phyloP scores from a whole-genome alignment of 2,329 filamentous ascomycete species.

The Fusarium brachygibbosum region DNA sequence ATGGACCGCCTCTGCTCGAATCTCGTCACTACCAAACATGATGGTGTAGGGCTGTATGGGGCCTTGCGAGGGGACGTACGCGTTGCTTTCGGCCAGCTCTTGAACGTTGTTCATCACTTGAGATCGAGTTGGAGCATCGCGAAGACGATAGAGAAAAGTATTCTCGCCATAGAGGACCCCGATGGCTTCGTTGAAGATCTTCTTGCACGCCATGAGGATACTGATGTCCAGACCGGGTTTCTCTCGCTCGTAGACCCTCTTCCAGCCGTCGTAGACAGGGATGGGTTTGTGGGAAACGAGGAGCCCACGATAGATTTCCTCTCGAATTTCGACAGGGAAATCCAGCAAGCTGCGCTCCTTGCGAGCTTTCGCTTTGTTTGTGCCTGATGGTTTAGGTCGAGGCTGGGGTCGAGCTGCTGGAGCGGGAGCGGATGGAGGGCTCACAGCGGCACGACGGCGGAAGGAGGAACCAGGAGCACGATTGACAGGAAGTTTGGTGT shows the following conservation, averaged over 20 bases:
- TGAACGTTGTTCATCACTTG: constrained; percentile 35
- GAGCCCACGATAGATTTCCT: constrained; percentile 51
- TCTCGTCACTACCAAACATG: neutral
- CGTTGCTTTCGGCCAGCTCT: constrained; percentile 33
- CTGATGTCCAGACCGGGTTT: constrained; percentile 51
- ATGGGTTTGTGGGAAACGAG: constrained; percentile 53
- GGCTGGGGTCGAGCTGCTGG: neutral
- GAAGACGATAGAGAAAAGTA: constrained; percentile 61
- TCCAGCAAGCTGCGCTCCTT: constrained; percentile 24
- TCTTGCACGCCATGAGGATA: constrained; percentile 56
- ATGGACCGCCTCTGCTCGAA: constrained; percentile 16
- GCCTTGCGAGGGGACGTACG: constrained; percentile 14
- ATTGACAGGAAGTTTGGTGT: neutral
- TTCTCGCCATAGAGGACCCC: constrained; percentile 63
- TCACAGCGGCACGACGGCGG: neutral
- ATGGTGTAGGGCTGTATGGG: neutral
- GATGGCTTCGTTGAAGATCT: constrained; percentile 55
- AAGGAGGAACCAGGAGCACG: neutral
- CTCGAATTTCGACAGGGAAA: constrained; percentile 51
- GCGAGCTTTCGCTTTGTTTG: neutral
- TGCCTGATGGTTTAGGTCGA: neutral
- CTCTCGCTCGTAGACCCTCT: constrained; percentile 50
- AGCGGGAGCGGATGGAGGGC: neutral
- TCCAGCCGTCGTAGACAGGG: constrained; percentile 54
- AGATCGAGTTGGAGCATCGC: constrained; percentile 51